Base-by-base conservation (phyloP, 2,329 filamentous ascomycete species). In the Trichophyton simii region DNA sequence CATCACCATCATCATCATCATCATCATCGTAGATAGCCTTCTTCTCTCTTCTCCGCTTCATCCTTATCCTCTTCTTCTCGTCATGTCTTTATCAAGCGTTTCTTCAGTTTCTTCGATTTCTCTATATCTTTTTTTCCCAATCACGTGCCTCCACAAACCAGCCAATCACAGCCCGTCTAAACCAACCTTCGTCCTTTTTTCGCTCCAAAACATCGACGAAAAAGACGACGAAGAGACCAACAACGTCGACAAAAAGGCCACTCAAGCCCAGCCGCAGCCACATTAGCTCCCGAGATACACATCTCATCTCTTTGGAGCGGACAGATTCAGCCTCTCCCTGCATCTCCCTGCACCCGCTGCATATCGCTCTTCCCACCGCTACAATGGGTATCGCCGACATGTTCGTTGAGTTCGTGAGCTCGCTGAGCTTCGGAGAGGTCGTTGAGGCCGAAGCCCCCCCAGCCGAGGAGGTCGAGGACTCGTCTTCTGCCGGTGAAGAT, bases 381-480 rank as follows among this genome's bases (percentile, higher is more conserved):
- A 75, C 66, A 72, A 86, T 86, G 83, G 82, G 82, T 74, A 77
- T 86, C 77, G 78, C 82, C 73, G 82, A 85, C 72, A 82, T 84
- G 76, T 80, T 86, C 77, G 78, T 79, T 75, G 82, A 84, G 74
- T 76, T 80, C 79, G 84, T 80, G 78, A 83, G 80, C 78, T 85
- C 80, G 78, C 84, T 83, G 78, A 83, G 78, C 76, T 80, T 80
- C 72, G 75, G 79, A 68, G 79, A 84, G 72, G 44, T 50, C 18
- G 78, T 79, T 68, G 79, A 85, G 71, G 80, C 82, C 74, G 83
- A 87, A 76, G 81, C 82, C 71, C 78, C 79, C 59, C 75, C 76
- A 38, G 73, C 77, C 64, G 77, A 81, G 67, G 76, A 72, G 65
- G 72, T 73, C 63, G 71, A 74, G 66, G 72, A 76, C 62, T 60